These are phyloP conservation scores for Alternaria incomplexa DNA, from an alignment of 2,329 filamentous ascomycete genomes.

Conservation along the genomic window DNA sequence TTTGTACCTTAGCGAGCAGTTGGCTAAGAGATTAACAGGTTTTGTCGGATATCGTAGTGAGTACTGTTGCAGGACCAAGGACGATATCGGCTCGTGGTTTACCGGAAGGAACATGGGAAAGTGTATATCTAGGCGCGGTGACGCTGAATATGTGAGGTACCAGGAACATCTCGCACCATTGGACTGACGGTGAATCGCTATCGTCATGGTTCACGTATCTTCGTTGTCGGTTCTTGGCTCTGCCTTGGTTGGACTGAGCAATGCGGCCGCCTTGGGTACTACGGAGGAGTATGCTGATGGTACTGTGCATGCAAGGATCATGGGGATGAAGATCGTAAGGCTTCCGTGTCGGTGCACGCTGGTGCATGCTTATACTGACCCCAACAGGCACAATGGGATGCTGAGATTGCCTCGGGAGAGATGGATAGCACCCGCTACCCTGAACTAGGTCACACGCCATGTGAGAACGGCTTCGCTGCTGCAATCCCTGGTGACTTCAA, in stretches of 20 bases:
- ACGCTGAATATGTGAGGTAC: not conserved
- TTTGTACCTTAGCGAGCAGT: not conserved
- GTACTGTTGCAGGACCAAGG: not conserved
- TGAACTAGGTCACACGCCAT: conserved; percentile 36
- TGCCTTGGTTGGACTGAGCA: conserved; percentile 26
- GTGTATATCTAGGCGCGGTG: not conserved
- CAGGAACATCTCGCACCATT: not conserved
- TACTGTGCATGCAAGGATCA: conserved; percentile 42
- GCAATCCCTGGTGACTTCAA: conserved; percentile 42
- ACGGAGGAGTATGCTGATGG: conserved; percentile 44
- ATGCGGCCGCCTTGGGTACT: conserved; percentile 29
- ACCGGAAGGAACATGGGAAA: not conserved
- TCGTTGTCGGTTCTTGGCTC: conserved; percentile 23
- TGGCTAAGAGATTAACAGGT: not conserved
- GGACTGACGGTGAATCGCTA: not conserved
- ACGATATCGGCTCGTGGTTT: not conserved
- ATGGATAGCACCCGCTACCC: conserved; percentile 38
- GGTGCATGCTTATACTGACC: conserved; percentile 4
- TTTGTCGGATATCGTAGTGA: not conserved
- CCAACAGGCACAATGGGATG: conserved; percentile 30
- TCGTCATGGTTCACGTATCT: conserved; percentile 21
- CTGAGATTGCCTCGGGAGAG: conserved; percentile 32
- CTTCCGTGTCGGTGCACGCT: not conserved
- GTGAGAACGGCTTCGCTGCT: conserved; percentile 41
- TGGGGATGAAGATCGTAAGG: conserved; percentile 41